phyloP scores from a whole-genome alignment of 1,284 basidiomycete species.

The Golubevia sp. region DNA sequence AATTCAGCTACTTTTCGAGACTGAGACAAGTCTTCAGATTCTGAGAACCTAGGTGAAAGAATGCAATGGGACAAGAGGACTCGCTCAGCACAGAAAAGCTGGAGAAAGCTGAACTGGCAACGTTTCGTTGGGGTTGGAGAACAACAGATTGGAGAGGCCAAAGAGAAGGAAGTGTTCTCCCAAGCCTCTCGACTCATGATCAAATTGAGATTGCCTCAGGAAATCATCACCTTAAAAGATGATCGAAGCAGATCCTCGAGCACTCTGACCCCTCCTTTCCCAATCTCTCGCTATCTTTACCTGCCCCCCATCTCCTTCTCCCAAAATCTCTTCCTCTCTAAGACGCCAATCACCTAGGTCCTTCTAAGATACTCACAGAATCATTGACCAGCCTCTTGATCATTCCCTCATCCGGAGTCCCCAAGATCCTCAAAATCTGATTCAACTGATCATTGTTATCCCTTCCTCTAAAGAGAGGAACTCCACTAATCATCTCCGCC shows the following conservation, averaged over 20 bases:
- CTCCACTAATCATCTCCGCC: conserved; percentile 86
- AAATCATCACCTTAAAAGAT: not conserved
- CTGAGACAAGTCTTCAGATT: not conserved
- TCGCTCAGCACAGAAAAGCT: too few species aligned
- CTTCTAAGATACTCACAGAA: conserved; percentile 69
- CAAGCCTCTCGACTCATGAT: too few species aligned
- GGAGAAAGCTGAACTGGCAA: too few species aligned
- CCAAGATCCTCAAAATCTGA: conserved; percentile 96
- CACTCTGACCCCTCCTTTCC: not conserved
- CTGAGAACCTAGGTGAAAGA: too few species aligned
- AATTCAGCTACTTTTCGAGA: conserved; percentile 9
- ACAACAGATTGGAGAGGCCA: too few species aligned
- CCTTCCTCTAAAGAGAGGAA: conserved; percentile 93
- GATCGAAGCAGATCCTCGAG: too few species aligned
- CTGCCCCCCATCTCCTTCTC: too few species aligned
- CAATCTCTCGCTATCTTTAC: not conserved
- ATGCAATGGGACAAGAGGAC: too few species aligned
- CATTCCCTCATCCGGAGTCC: conserved; percentile 88
- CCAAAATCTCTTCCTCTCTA: too few species aligned
- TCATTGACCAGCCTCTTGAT: conserved; percentile 88
- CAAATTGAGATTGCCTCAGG: not conserved
- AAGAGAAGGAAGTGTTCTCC: too few species aligned
- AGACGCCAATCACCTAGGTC: too few species aligned
- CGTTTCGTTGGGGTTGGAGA: too few species aligned
- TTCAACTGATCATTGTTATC: conserved; percentile 98